Conservation (phyloP, 257 asterid species). For the Cordia subcordata region DNA sequence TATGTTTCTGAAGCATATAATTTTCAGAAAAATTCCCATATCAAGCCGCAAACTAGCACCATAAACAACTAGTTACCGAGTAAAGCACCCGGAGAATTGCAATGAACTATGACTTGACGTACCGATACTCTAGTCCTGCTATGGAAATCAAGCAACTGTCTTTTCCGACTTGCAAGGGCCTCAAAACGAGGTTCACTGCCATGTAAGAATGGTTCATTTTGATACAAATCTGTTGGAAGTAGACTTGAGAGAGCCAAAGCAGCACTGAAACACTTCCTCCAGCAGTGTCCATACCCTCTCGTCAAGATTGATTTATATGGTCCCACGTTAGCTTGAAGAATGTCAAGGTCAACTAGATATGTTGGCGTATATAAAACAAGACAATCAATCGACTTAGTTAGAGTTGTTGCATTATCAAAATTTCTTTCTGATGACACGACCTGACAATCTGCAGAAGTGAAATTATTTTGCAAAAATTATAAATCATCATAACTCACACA, state of each 20-base stretch:
- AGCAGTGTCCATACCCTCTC: slow-evolving; percentile 27
- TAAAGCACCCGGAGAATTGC: neutral
- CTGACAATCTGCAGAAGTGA: slow-evolving; percentile 23
- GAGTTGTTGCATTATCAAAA: slow-evolving; percentile 6
- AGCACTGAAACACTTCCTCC: slow-evolving; percentile 38
- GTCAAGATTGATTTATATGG: slow-evolving; percentile 19
- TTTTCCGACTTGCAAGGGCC: slow-evolving; percentile 34
- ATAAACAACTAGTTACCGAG: neutral
- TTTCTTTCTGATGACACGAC: slow-evolving; percentile 15
- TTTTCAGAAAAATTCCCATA: too few relatives aligned
- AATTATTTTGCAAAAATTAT: neutral
- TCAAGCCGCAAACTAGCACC: neutral
- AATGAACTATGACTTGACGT: slow-evolving; percentile 19
- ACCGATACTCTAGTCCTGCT: slow-evolving; percentile 36
- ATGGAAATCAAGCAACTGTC: slow-evolving; percentile 34
- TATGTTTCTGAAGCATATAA: too few relatives aligned
- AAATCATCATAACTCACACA: neutral
- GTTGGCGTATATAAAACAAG: slow-evolving; percentile 37
- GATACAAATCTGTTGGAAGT: slow-evolving; percentile 21
- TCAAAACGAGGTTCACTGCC: slow-evolving; percentile 40
- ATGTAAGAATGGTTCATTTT: slow-evolving; percentile 36
- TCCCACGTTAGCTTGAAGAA: slow-evolving; percentile 28
- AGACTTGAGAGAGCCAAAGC: slow-evolving; percentile 40
- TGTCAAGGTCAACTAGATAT: slow-evolving; percentile 35
- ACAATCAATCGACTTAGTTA: slow-evolving; percentile 21